Conservation (phyloP, 352 stramenopile genomes). For the Globisporangium irregulare region DNA sequence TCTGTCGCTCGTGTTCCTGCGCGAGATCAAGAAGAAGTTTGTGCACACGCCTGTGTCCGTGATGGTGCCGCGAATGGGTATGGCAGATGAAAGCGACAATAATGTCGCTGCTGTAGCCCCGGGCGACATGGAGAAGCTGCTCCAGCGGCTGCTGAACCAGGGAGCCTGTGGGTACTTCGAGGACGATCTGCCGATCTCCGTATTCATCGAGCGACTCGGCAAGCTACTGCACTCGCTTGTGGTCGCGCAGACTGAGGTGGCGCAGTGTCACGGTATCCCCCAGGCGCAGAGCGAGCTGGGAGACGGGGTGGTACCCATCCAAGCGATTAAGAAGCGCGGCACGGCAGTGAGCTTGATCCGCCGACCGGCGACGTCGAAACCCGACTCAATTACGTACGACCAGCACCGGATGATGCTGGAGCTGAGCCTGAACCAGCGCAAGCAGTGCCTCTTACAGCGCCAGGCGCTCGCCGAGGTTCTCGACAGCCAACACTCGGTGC, state of each 20-base stretch:
- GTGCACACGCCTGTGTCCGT: constrained; percentile 50
- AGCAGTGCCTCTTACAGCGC: constrained; percentile 51
- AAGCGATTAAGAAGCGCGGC: constrained; percentile 33
- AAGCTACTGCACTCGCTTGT: constrained; percentile 60
- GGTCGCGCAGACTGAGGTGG: constrained; percentile 48
- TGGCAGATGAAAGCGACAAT: constrained; percentile 13
- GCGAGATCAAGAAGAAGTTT: constrained; percentile 57
- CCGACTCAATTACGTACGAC: constrained; percentile 55
- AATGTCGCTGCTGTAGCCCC: neutral
- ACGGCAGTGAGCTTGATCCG: constrained; percentile 19
- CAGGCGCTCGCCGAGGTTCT: constrained; percentile 41
- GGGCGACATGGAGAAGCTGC: constrained; percentile 39
- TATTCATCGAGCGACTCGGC: constrained; percentile 38
- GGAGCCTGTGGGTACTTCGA: constrained; percentile 68
- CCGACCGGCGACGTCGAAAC: constrained; percentile 35
- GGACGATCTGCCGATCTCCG: constrained; percentile 30
- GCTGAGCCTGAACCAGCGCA: constrained; percentile 61
- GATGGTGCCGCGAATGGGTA: constrained; percentile 25
- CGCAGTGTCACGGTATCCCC: constrained; percentile 32
- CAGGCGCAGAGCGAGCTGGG: constrained; percentile 16
- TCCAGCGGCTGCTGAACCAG: constrained; percentile 46
- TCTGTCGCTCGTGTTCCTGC: constrained; percentile 45
- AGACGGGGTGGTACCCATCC: constrained; percentile 28
- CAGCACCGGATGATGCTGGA: constrained; percentile 66
- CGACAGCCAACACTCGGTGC: constrained; percentile 50